Evolutionary conservation across 352 stramenopile species (phyloP), one percentile per base, ranked within the genome.

Genomic region (Pythium chondricola): DNA sequence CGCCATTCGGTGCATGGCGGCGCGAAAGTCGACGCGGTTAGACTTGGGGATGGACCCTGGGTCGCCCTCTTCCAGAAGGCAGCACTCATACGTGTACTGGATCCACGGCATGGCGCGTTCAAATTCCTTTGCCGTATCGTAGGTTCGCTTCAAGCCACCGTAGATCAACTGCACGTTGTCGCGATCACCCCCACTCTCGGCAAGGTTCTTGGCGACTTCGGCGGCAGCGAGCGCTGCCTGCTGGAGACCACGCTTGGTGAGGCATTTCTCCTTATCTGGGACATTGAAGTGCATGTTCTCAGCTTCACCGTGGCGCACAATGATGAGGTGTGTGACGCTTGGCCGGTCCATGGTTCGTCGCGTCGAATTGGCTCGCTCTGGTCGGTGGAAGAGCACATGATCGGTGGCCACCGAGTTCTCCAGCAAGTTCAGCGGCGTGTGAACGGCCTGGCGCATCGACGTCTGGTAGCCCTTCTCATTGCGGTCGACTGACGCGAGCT

Each of bases 271-370:
- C 20, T 65, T 65, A 47, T 93, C 81, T 14, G 62, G 64, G 2
- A 88, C 76, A 18, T 74, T 61, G 36, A 93, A 93, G 40, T 90
- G 79, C n/a, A 90, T 88, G 54, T 93, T 93, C 46, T 90, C 71
- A 0, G 75, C 72, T 53, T 93, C 81, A 25, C 65, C 81, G 26
- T 93, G 81, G 9, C 81, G 78, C 39, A 93, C 62, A 24, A 93
- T 74, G 25, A 90, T 64, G 20, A 90, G 25, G 36, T 85, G 79
- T 9, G 72, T 78, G 14, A 87, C 61, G 14, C 71, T 66, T 36
- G 48, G 51, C 9, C 43, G 43, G 14, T 56, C 46, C 11, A n/a
- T 39, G 32, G 11, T 30, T 41, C 38, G 22, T 18, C 33, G 22
- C 17, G 29, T 22, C 25, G 45, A 30, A 25, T 17, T 8, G 60